Evolutionary conservation across 2,329 filamentous ascomycete species (phyloP).

Genomic region (Colletotrichum sp.): DNA sequence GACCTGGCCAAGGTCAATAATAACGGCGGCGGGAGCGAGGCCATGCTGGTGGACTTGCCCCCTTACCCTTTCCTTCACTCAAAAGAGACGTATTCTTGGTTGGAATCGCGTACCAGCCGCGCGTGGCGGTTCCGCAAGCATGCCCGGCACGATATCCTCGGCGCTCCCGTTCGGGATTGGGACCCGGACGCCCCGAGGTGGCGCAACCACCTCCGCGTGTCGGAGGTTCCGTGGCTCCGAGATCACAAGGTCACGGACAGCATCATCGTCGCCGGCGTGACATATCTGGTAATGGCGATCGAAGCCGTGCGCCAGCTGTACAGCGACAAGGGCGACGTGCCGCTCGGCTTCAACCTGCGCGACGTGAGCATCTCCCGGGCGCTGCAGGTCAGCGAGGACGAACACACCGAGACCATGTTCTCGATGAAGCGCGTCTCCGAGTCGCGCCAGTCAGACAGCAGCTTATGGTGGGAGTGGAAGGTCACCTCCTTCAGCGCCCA

Average conservation of each 20-base stretch:
- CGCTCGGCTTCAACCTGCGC: constrained; percentile 23
- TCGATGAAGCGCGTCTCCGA: constrained; percentile 10
- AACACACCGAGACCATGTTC: constrained; percentile 22
- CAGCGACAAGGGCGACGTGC: not conserved
- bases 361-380: constrained; percentile 22
- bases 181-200: not conserved
- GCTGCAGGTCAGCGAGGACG: constrained; percentile 10
- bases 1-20: constrained; percentile 50
- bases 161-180: not conserved
- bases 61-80: constrained; percentile 22
- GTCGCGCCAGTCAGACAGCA: constrained; percentile 30
- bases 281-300: constrained; percentile 33
- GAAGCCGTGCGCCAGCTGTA: constrained; percentile 23
- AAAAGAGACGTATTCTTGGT: constrained; percentile 11
- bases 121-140: constrained; percentile 11
- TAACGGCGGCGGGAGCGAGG: not conserved
- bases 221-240: constrained; percentile 47
- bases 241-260: constrained; percentile 51
- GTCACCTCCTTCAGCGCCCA: not conserved
- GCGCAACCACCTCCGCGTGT: constrained; percentile 25
- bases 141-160: constrained; percentile 20
- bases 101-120: constrained; percentile 6
- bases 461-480: constrained; percentile 8
- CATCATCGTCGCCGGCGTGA: constrained; percentile 42
- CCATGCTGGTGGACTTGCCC: constrained; percentile 16